A percentile compares a stretch with the other conserved stretches of the same genome.
These are phyloP conservation scores for Candolleomyces aberdarensis DNA, from an alignment of 768 basidiomycete genomes.

Conservation along the genomic window DNA sequence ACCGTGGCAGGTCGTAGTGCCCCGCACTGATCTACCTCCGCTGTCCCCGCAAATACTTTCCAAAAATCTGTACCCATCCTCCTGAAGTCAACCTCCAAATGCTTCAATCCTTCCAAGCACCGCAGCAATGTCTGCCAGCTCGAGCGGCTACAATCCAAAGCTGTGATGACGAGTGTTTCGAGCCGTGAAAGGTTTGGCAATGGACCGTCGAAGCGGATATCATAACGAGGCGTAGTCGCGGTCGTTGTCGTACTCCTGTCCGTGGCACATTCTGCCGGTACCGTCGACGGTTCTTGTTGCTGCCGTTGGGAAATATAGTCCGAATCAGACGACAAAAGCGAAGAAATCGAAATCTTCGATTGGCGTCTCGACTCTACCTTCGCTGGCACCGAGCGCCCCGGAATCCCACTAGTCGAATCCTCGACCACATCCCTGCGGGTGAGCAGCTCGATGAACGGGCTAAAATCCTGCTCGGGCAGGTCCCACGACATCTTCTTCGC, in stretches of 20 bases:
- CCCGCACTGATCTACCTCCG: constrained; percentile 11
- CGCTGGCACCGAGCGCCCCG: not conserved
- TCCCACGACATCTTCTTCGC: constrained; percentile 45
- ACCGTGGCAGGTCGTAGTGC: not conserved
- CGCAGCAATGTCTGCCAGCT: constrained; percentile 34
- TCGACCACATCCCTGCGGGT: constrained; percentile 11
- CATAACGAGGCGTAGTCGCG: not conserved
- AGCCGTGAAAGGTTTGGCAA: constrained; percentile 30
- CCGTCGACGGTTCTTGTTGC: too few relatives aligned
- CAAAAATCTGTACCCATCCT: constrained; percentile 29
- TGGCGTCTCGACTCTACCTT: not conserved
- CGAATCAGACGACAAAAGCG: constrained; percentile 2
- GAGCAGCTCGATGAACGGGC: constrained; percentile 40
- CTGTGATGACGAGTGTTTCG: constrained; percentile 36
- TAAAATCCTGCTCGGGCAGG: constrained; percentile 55
- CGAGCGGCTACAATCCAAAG: constrained; percentile 37
- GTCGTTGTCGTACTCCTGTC: not conserved
- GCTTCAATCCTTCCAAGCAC: constrained; percentile 29
- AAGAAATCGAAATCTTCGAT: constrained; percentile 9
- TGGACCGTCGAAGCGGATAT: constrained; percentile 15
- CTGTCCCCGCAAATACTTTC: constrained; percentile 29
- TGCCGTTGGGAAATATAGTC: not conserved
- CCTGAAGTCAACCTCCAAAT: constrained; percentile 43
- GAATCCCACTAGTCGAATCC: not conserved
- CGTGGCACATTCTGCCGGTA: not conserved